Evolutionary conservation across 257 asterid species (phyloP), one percentile per base, ranked within the genome.

Genomic region (Agastache rugosa): DNA sequence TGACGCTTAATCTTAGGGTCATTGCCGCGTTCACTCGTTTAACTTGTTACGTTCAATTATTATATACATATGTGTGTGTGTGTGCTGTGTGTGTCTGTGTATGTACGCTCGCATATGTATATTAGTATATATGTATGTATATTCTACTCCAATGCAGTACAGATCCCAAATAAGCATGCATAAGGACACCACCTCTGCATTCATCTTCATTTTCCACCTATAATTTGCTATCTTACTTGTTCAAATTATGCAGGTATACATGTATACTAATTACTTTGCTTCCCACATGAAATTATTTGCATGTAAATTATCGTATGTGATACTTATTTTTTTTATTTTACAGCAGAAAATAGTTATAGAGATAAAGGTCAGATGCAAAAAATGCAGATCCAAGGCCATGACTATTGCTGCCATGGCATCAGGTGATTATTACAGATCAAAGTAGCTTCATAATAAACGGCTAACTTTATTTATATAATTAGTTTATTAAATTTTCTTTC

Each of bases 361-460:
- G 47, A 81, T 81, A 29, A 75, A 78, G 34, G 55, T 74, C 37
- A 71, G 73, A n/a, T 81, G 86, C 86, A 66, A 78, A 4, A 85
- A 79, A 72, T 83, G 90, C 77, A 77, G 73, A 81, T 67, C 85
- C 75, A 85, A 76, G 78, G 82, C 83, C 58, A 72, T 85, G 88
- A 83, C 64, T 69, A 82, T 86, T 64, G 88, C 87, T 6, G 88
- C 88, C 67, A 79, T 1, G 82, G 70, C 85, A 69, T 31, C 87
- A 71, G 88, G 90, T 82, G 76, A 60, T 35, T 41, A 48, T 35
- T 39, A 7, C 14, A 22, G 6, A 25, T 41, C 23, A 60, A 12
- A 31, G 44, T 11, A 20, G 11, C 16, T 63, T 34, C 11, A 31
- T 29, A 29, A 29, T 29, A 29, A 29, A 29, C 31, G 31, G 31